These are phyloP conservation scores for Leccinum fallax DNA, from an alignment of 1,284 basidiomycete species.

Conservation along the genomic window DNA sequence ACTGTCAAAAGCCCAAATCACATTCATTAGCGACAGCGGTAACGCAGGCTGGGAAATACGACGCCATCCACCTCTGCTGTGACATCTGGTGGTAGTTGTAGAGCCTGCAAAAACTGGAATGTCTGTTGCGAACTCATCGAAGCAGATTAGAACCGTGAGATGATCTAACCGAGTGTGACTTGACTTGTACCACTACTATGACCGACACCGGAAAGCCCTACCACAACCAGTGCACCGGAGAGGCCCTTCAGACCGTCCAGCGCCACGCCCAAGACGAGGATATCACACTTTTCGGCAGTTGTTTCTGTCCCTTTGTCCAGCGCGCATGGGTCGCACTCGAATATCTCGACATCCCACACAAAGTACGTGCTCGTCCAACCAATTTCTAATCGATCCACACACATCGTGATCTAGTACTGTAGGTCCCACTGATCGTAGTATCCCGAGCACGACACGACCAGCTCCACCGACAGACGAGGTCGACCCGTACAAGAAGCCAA, in stretches of 20 bases:
- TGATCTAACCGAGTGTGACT: not conserved
- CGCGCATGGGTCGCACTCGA: constrained; percentile 47
- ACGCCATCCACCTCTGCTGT: constrained; percentile 23
- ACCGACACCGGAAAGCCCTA: constrained; percentile 33
- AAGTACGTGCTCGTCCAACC: constrained; percentile 19
- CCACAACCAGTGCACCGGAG: constrained; percentile 40
- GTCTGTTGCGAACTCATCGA: constrained; percentile 18
- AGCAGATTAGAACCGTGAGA: not conserved
- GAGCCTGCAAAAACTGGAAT: constrained; percentile 16
- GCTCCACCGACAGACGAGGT: constrained; percentile 58
- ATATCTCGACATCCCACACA: constrained; percentile 40
- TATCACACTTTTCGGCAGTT: constrained; percentile 42
- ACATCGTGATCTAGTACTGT: constrained; percentile 37
- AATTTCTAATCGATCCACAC: not conserved
- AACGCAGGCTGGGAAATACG: not conserved
- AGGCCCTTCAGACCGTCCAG: constrained; percentile 40
- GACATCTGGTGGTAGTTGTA: constrained; percentile 24
- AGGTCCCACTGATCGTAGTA: constrained; percentile 11
- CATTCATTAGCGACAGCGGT: not conserved
- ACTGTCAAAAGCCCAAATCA: constrained; percentile 15
- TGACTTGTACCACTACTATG: constrained; percentile 9
- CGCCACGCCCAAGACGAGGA: constrained; percentile 27
- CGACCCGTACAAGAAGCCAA: constrained; percentile 81
- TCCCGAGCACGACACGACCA: not conserved
- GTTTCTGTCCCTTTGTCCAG: constrained; percentile 52